Percentiles rank a stretch among this genome's conserved stretches.
phyloP scores from a whole-genome alignment of 1,284 basidiomycete species.

The Fomitiporia mediterranea region DNA sequence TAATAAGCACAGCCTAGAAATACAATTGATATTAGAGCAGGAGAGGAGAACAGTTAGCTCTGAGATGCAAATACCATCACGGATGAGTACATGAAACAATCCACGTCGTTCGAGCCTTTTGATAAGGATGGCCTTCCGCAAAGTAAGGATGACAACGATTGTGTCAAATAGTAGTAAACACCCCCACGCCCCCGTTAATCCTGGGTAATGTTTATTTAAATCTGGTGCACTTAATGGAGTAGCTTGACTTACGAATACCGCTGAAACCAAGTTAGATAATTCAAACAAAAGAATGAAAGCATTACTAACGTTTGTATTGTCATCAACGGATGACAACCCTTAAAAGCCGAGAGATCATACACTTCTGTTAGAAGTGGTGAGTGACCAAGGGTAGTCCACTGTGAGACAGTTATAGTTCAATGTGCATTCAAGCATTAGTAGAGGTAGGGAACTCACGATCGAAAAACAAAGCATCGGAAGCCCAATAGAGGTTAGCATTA shows the following conservation, averaged over 20 bases:
- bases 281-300: neutral
- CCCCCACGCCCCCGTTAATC: slow-evolving; percentile 33
- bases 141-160: slow-evolving; percentile 37
- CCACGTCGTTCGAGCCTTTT: slow-evolving; percentile 5
- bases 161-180: slow-evolving; percentile 38
- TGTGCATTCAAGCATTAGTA: too few relatives aligned
- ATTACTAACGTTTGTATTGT: neutral
- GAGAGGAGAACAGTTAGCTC: too few relatives aligned
- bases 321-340: slow-evolving; percentile 12
- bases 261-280: neutral
- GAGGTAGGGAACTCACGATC: too few relatives aligned
- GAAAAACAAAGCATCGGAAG: too few relatives aligned
- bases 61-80: slow-evolving; percentile 9
- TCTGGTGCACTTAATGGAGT: neutral
- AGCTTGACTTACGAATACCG: neutral
- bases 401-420: neutral
- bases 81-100: slow-evolving; percentile 10
- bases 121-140: slow-evolving; percentile 35
- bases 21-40: neutral
- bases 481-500: too few relatives aligned
- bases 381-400: slow-evolving; percentile 9
- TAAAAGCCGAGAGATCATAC: slow-evolving; percentile 4
- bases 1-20: slow-evolving; percentile 15
- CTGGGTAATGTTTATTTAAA: slow-evolving; percentile 22
- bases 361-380: neutral